Base-by-base conservation (phyloP, 1,139 yeast species). In the Komagataea norvegica region DNA sequence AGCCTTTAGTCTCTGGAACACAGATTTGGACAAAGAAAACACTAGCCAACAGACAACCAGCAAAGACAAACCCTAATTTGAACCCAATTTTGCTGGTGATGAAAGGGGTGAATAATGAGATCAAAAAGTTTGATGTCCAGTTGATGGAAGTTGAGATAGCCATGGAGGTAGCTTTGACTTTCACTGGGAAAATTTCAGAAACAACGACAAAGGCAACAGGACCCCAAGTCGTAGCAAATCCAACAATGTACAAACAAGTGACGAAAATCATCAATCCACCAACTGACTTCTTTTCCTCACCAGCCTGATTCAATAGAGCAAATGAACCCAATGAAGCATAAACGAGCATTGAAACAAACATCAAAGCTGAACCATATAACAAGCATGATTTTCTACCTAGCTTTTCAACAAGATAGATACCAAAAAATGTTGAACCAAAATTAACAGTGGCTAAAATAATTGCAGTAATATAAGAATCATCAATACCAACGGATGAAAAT, bases 211-310 rank as follows among this genome's bases (percentile, higher is more conserved):
- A 85, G 29, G 82, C 79, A 49, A 83, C 79, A 45, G 95, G 93
- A 31, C 91, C 95, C 86, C 93, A 81, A 8, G 94, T 79, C 27
- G 79, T 68, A 19, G 95, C 94, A 60, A 85, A 86, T 61, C 74
- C 78, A 64, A 79, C 70, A 44, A 86, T 79, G 67, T 74, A 86
- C 46, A 82, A 59, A 63, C 91, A 81, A 16, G 91, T 77, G 43
- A 85, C 70, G 55, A 77, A 74, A 59, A 86, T 82, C 91, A 77
- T 74, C 25, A 77, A 79, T 49, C 71, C 62, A 51, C 89, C 89
- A 33, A 79, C 73, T 36, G 77, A 62, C 29, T 55, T 52, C 61
- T 48, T 30, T 38, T 48, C 42, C 4, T 24, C 28, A 8, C 41
- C 28, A 45, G 44, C 16, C 43, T 60, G 61, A 61, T 54, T 33